These are phyloP conservation scores for Colletotrichum destructivum DNA, from an alignment of 2,329 filamentous ascomycete genomes.

Conservation along the genomic window DNA sequence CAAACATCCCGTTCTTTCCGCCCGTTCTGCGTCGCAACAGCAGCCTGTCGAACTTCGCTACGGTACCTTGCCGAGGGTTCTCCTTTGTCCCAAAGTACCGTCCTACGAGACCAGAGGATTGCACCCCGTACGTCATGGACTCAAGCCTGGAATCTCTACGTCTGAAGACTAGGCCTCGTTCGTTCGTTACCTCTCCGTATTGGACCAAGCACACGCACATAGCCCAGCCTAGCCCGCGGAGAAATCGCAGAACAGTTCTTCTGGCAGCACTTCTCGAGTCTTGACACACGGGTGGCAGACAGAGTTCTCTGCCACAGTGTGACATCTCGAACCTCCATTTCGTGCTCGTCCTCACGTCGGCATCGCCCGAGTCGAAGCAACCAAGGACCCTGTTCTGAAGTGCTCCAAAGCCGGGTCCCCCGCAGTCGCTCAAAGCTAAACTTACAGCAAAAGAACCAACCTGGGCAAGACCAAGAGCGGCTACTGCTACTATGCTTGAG, in stretches of 20 bases:
- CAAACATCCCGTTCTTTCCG: background rate
- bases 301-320: constrained; percentile 12
- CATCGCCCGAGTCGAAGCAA: constrained; percentile 31
- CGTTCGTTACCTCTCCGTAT: background rate
- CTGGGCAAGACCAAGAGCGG: constrained; percentile 13
- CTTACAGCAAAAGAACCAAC: constrained; percentile 16
- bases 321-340: constrained; percentile 2
- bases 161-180: background rate
- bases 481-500: constrained; percentile 12
- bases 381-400: constrained; percentile 29
- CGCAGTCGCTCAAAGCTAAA: constrained; percentile 14
- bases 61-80: background rate
- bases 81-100: background rate
- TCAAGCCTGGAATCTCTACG: background rate
- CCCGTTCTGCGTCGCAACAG: background rate
- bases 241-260: background rate
- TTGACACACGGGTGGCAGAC: background rate
- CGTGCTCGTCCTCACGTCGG: constrained; percentile 6
- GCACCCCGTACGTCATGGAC: background rate
- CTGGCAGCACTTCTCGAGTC: background rate
- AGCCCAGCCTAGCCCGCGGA: background rate
- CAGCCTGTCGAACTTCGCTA: background rate
- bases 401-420: constrained; percentile 11
- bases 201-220: background rate
- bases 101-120: background rate